Base-by-base conservation (phyloP, 2,329 filamentous ascomycete species). In the Lachnellula cervina region DNA sequence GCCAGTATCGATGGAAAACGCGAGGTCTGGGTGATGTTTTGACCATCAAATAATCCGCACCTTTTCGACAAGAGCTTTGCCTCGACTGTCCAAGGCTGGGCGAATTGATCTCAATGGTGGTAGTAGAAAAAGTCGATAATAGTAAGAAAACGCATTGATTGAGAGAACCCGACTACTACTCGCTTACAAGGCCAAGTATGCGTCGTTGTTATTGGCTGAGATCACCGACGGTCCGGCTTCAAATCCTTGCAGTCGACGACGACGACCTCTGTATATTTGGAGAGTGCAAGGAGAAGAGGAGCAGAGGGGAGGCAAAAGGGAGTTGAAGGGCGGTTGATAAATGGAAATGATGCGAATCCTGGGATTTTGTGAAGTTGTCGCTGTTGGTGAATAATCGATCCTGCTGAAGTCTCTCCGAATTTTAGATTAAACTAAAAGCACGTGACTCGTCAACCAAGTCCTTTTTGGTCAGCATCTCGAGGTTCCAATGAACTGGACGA, bases 111-210 rank as follows among this genome's bases (percentile, higher is more conserved):
- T 51, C 37, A 35, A 37, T 45, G 42, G n/a, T 28, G 32, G 46
- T 16, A 17, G 53, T 14, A 23, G n/a, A 42, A 51, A 46, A 46
- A 42, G 48, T 55, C 40, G 48, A 38, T 40, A 34, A 40, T 55
- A 51, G 48, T 38, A 55, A 47, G 48, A 38, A 38, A 50, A 42
- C 28, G 48, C 48, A 51, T 44, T 51, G 49, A 43, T 51, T 35
- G 49, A 51, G 38, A 44, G 21, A 32, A 38, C 49, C 21, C 42
- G 38, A 42, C 42, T 43, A 19, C 23, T 42, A 40, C 48, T 50
- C 46, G 40, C 48, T 51, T 44, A 25, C 13, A 44, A 23, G n/a
- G n/a, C 16, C 42, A 44, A 21, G 42, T 14, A 51, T 19, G 35
- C 40, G 28, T 34, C 28, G 8, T 32, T 42, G 34, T 51, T 19